Conservation (phyloP, 2,329 filamentous ascomycete species). For the Macroventuria anomochaeta region DNA sequence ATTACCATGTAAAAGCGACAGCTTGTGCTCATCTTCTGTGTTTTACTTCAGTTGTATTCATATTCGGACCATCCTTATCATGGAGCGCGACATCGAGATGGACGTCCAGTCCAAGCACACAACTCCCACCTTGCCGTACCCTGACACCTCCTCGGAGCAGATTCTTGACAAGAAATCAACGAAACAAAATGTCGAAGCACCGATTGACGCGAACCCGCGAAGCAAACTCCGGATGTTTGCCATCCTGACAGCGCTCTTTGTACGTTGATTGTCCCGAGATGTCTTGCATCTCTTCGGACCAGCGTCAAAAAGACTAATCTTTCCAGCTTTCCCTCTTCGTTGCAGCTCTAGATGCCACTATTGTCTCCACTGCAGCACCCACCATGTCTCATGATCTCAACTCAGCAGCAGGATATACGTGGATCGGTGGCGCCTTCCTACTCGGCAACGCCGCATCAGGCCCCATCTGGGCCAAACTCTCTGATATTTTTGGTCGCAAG, state of each 20-base stretch:
- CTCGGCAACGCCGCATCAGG: constrained; percentile 71
- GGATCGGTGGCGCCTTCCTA: constrained; percentile 78
- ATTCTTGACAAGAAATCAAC: not conserved
- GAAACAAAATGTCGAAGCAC: not conserved
- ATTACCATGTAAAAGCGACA: not conserved
- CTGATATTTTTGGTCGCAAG: constrained; percentile 66
- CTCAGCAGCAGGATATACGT: constrained; percentile 74
- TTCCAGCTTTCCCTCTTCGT: constrained; percentile 50
- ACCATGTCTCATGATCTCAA: constrained; percentile 69
- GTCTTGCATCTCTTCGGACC: no score
- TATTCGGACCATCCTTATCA: not conserved
- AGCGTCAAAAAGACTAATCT: not conserved
- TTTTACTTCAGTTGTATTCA: not conserved
- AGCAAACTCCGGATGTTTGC: constrained; percentile 36
- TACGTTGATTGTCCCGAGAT: constrained; percentile 30
- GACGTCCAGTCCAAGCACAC: constrained; percentile 1
- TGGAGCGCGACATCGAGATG: constrained; percentile 10
- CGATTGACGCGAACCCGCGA: constrained; percentile 19
- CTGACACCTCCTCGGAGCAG: constrained; percentile 1
- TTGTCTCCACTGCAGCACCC: constrained; percentile 70
- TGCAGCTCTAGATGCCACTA: constrained; percentile 59
- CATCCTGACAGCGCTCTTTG: constrained; percentile 44
- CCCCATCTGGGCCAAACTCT: constrained; percentile 72
- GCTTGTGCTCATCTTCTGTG: no score
- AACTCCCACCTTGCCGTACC: not conserved